These are phyloP conservation scores for Leishmania amazonensis DNA, from an alignment of 208 protist species.

Conservation along the genomic window DNA sequence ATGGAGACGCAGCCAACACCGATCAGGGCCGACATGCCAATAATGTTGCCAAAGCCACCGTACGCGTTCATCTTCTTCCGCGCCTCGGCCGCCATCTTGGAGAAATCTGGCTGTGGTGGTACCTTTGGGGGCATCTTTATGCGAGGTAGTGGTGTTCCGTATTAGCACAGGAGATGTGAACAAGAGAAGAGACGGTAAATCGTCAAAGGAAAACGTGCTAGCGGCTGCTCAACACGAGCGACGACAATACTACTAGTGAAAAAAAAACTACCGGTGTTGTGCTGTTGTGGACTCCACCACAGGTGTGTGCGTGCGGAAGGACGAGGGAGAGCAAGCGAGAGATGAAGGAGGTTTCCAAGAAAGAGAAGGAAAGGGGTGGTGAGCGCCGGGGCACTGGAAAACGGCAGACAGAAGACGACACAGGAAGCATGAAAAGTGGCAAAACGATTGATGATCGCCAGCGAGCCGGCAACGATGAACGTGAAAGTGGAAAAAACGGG, in stretches of 20 bases:
- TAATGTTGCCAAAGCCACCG: conserved; percentile 73
- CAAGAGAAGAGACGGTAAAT: neutral
- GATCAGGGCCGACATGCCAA: conserved; percentile 58
- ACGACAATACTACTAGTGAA: neutral
- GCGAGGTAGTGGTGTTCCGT: neutral
- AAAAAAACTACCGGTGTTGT: neutral
- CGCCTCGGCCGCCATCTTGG: conserved; percentile 60
- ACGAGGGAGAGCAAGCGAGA: neutral
- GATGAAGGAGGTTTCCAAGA: neutral
- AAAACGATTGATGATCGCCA: neutral
- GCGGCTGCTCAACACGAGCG: neutral
- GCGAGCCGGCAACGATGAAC: neutral
- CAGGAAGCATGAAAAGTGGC: conserved; percentile 5
- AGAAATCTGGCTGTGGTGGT: conserved; percentile 82
- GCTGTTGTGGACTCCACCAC: neutral
- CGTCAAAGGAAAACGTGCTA: neutral
- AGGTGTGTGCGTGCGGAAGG: neutral
- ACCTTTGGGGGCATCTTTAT: conserved; percentile 51
- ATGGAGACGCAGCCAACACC: conserved; percentile 51
- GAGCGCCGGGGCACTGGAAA: neutral
- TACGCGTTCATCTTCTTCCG: conserved; percentile 61
- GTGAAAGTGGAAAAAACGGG: neutral
- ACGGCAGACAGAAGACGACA: neutral
- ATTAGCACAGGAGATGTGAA: neutral
- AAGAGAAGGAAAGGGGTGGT: neutral